Conservation (phyloP, 257 asterid species). For the Lavandula angustifolia region DNA sequence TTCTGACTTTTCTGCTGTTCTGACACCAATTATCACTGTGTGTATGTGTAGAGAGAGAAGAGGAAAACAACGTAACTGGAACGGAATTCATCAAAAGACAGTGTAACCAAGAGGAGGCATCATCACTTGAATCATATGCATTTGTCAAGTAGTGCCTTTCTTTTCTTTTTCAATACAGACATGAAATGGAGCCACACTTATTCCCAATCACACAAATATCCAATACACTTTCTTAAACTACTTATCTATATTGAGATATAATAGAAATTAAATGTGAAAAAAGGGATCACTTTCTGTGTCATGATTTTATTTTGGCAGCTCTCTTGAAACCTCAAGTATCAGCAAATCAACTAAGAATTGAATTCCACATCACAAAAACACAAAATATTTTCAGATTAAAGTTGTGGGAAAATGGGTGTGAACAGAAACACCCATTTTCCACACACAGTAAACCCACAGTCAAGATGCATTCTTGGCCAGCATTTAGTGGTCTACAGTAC, state of each 20-base stretch:
- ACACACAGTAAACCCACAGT: constrained; percentile 23
- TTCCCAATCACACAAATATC: constrained; percentile 11
- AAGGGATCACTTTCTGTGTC: constrained; percentile 27
- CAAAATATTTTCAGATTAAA: constrained; percentile 15
- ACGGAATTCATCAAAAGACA: constrained; percentile 46
- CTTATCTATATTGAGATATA: background rate
- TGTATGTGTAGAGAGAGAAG: constrained; percentile 29
- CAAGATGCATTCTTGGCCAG: constrained; percentile 28
- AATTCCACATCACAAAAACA: constrained; percentile 29
- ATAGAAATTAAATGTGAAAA: constrained; percentile 10
- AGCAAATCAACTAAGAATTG: constrained; percentile 1
- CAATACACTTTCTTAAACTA: background rate
- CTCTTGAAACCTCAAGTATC: background rate
- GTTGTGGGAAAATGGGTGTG: constrained; percentile 20
- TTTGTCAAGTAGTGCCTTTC: too few species aligned
- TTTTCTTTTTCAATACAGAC: constrained; percentile 21
- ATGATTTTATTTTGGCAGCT: constrained; percentile 35
- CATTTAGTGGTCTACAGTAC: constrained; percentile 40
- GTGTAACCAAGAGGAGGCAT: constrained; percentile 25
- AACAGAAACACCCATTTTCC: constrained; percentile 46
- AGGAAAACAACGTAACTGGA: constrained; percentile 62
- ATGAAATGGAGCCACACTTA: constrained; percentile 9
- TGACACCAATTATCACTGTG: constrained; percentile 46
- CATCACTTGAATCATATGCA: constrained; percentile 11
- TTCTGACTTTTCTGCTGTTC: constrained; percentile 50